Base-by-base conservation (phyloP, 495 filamentous ascomycete species). In the Penicillium manginii region DNA sequence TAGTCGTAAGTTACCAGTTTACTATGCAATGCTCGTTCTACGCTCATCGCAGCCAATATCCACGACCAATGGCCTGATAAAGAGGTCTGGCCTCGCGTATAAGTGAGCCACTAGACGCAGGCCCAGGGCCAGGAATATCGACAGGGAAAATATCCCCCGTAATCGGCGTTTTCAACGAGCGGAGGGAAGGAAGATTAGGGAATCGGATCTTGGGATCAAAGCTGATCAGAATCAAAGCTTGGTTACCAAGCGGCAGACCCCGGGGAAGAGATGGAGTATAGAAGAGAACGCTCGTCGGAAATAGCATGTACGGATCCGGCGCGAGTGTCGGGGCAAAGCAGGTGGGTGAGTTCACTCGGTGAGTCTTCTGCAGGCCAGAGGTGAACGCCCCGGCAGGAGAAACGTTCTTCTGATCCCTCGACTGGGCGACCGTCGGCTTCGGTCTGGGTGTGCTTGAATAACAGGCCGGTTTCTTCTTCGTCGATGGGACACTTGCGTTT, bases 361-460 rank as follows among this genome's bases (percentile, higher is more conserved):
- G 79, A 72, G 19, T 79, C 56, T 19, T 83, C 73, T 1, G 83
- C 76, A 0, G 88, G 88, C 88, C 88, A 91, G 40, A 83, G 76
- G 12, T 71, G 65, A 47, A 85, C 81, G 5, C 74, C 73, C 33
- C 81, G 77, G 43, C 80, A 76, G 14, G 61, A 64, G 55, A 85
- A 88, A 18, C 73, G 72, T 48, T 81, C 75, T 53, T 81, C 71
- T 17, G 78, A 73, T 45, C 61, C 57, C 22, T 74, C 63, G 10
- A 74, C 54, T 0, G 65, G 64, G 21, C 31, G 49, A 3, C 71
- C 73, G n/a, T 68, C 50, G 32, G 58, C 48, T 19, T 68, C 52
- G 12, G 55, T 46, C 19, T 74, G 65, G n/a, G 72, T 73, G 12
- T 70, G 77, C 2, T 58, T 63, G 49, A 77, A 71, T 11, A 75